Evolutionary conservation across 352 stramenopile species (phyloP).

Genomic region (Pythium monospermum): DNA sequence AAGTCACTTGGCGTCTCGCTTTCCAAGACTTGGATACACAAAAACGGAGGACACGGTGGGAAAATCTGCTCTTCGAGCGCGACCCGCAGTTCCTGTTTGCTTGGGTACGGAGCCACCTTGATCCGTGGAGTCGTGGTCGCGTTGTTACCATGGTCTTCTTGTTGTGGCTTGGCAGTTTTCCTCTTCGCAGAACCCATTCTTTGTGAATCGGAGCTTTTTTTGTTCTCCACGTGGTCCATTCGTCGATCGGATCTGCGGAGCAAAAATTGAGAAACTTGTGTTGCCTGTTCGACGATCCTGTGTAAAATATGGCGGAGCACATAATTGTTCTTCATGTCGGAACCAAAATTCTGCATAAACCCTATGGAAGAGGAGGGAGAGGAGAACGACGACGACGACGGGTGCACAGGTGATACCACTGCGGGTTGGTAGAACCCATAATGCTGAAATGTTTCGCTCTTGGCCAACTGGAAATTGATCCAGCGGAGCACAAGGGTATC

Average conservation of each 20-base stretch:
- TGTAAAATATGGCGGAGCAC: conserved; percentile 50
- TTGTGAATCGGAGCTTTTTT: background rate
- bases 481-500: conserved; percentile 64
- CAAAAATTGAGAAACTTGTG: background rate
- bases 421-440: background rate
- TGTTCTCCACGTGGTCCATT: too few relatives aligned
- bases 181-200: too few relatives aligned
- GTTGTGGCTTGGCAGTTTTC: background rate
- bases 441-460: conserved; percentile 31
- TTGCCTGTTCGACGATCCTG: conserved; percentile 18
- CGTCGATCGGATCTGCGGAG: too few relatives aligned
- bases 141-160: background rate
- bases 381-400: background rate
- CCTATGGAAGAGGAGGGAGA: conserved; percentile 16
- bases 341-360: conserved; percentile 68
- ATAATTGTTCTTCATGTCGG: conserved; percentile 58
- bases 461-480: conserved; percentile 62
- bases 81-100: conserved; percentile 32
- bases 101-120: conserved; percentile 26
- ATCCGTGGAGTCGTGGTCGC: background rate
- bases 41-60: conserved; percentile 37
- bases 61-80: conserved; percentile 33
- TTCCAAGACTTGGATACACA: conserved; percentile 32
- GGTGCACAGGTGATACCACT: background rate
- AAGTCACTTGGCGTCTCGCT: conserved; percentile 40